Base-by-base conservation (phyloP, 331 rosid species). In the Saraca asoca region DNA sequence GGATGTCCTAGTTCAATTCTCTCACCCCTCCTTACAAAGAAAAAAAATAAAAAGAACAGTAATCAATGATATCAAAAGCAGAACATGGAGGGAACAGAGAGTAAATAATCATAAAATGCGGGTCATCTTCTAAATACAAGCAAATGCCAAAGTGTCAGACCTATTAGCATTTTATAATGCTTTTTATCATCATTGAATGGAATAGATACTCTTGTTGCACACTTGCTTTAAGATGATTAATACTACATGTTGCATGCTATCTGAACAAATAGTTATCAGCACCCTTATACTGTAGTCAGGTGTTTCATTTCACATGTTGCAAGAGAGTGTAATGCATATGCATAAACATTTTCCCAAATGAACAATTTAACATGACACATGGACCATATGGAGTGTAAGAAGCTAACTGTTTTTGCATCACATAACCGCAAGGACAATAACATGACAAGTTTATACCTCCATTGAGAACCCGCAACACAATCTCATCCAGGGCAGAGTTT, bases 401-500 rank as follows among this genome's bases (percentile, higher is more conserved):
- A 59, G 64, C 31, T 33, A 77, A 34, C 10, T 20, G 10, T 16
- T 44, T 11, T 51, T 77, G 61, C 74, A 31, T 44, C 42, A 70
- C 14, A 55, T 58, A 46, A 50, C 2, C 17, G 9, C 17, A 68
- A 38, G 62, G 50, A 53, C 59, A 58, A 35, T 53, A 51, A 56
- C 60, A 59, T 58, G 57, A 69, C 66, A 65, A 80, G 57, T 46
- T 37, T 35, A 20, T 85, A 93, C 98, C 96, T 43, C 82, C 83
- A 75, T 78, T 84, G 52, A 82, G 78, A 79, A 93, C 91, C 38
- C 98, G 95, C 83, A 89, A 63, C 54, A 89, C 95, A 82, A 89
- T 89, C 85, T 92, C 98, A 75, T 92, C 98, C 2, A 92, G 88
- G 20, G 98, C 98, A 68, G 98, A 89, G 73, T 92, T 92, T 64